Evolutionary conservation across 805 yeast species (phyloP).

Genomic region (Pichia gijzeniarum): DNA sequence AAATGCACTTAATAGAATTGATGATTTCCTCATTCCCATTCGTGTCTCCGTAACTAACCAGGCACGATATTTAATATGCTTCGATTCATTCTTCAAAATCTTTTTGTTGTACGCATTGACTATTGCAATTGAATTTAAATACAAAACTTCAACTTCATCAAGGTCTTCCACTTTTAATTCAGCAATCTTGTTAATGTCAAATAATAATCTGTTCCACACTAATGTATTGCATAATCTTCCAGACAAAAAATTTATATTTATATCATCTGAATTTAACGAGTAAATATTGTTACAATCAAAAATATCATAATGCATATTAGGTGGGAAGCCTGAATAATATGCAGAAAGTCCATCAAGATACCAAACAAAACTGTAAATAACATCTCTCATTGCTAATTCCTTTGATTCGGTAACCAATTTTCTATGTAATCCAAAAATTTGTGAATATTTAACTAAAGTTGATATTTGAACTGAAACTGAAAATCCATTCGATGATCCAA

Average conservation of each 20-base stretch:
- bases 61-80: slow-evolving; percentile 3
- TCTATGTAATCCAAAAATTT: slow-evolving; percentile 19
- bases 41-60: slow-evolving; percentile 19
- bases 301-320: slow-evolving; percentile 15
- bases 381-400: slow-evolving; percentile 14
- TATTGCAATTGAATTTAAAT: slow-evolving; percentile 6
- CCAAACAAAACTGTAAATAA: slow-evolving; percentile 19
- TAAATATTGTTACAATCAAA: slow-evolving; percentile 16
- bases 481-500: slow-evolving; percentile 20
- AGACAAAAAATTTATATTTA: slow-evolving; percentile 12
- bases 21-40: slow-evolving; percentile 18
- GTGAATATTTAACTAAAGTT: slow-evolving; percentile 14
- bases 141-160: slow-evolving; percentile 8
- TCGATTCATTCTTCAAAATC: slow-evolving; percentile 3
- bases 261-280: slow-evolving; percentile 11
- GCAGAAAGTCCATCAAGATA: slow-evolving; percentile 20
- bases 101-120: slow-evolving; percentile 12
- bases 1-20: slow-evolving; percentile 15
- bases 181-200: slow-evolving; percentile 18
- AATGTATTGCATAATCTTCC: slow-evolving; percentile 17
- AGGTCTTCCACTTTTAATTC: slow-evolving; percentile 8
- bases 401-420: slow-evolving; percentile 9
- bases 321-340: slow-evolving; percentile 21
- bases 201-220: slow-evolving; percentile 14
- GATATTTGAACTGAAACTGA: slow-evolving; percentile 14